Evolutionary conservation across 1,139 yeast genomes (phyloP).

Genomic region (Debaryomycetaceae sp.): DNA sequence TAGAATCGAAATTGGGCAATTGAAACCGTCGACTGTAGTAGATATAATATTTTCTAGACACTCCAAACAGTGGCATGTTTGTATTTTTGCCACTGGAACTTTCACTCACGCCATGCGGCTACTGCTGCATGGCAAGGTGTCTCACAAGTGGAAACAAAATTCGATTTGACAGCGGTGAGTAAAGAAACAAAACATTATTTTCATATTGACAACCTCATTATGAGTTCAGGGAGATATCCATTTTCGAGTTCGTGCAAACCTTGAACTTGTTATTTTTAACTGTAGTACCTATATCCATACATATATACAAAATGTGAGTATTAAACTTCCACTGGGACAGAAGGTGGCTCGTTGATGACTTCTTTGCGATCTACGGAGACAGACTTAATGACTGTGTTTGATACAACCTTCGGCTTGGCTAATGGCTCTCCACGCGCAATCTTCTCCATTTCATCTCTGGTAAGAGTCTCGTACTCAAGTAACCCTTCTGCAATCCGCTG

Average conservation of each 20-base stretch:
- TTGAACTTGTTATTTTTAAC: not conserved
- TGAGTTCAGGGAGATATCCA: slow-evolving; percentile 3
- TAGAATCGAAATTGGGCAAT: too few species aligned
- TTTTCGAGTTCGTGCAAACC: slow-evolving; percentile 5
- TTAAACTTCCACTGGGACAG: slow-evolving; percentile 17
- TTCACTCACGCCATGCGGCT: too few species aligned
- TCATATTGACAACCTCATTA: too few species aligned
- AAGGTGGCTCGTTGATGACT: slow-evolving; percentile 17
- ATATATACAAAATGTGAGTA: not conserved
- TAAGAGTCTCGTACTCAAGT: slow-evolving; percentile 91
- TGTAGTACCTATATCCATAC: not conserved
- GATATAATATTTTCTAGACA: too few species aligned
- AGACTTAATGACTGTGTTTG: slow-evolving; percentile 76
- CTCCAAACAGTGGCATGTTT: too few species aligned
- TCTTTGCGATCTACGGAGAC: slow-evolving; percentile 16
- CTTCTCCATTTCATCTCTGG: slow-evolving; percentile 84
- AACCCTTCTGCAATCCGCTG: slow-evolving; percentile 89
- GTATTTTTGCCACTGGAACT: too few species aligned
- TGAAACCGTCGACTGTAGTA: too few species aligned
- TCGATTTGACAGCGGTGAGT: too few species aligned
- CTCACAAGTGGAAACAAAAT: too few species aligned
- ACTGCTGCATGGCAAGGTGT: too few species aligned
- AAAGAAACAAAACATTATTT: too few species aligned
- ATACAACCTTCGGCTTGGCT: slow-evolving; percentile 60
- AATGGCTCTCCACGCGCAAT: slow-evolving; percentile 77